phyloP scores from a whole-genome alignment of 345 rosid genomes.

The Boechera stricta region DNA sequence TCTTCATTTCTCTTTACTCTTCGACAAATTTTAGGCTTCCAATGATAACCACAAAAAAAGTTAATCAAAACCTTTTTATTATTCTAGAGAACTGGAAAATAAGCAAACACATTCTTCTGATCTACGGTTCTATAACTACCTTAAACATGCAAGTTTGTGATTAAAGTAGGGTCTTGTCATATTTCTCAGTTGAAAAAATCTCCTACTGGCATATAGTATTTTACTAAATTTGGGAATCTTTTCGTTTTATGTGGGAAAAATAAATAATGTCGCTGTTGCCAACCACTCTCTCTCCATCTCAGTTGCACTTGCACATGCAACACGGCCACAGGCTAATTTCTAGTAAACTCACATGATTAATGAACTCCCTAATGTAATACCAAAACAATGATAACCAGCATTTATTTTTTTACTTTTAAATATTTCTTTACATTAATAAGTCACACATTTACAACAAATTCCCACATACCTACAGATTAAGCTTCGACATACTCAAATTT shows the following conservation, averaged over 20 bases:
- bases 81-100: neutral
- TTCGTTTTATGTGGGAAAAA: neutral
- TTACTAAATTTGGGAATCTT: conserved; percentile 28
- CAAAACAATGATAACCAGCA: neutral
- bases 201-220: conserved; percentile 22
- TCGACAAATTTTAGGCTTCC: neutral
- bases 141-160: conserved; percentile 19
- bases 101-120: neutral
- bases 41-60: neutral
- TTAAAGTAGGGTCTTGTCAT: conserved; percentile 7
- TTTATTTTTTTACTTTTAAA: neutral
- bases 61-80: too few relatives aligned
- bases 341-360: conserved; percentile 13
- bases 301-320: conserved; percentile 44
- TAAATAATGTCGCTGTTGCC: conserved; percentile 36
- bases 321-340: conserved; percentile 25
- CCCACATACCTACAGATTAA: neutral
- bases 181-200: neutral
- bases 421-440: neutral
- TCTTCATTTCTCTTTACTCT: neutral
- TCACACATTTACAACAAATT: neutral
- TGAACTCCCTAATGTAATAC: neutral
- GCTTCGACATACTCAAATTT: neutral
- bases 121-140: neutral
- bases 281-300: conserved; percentile 30